Conservation (phyloP, 768 basidiomycete genomes). For the Pleurotus pulmonarius region DNA sequence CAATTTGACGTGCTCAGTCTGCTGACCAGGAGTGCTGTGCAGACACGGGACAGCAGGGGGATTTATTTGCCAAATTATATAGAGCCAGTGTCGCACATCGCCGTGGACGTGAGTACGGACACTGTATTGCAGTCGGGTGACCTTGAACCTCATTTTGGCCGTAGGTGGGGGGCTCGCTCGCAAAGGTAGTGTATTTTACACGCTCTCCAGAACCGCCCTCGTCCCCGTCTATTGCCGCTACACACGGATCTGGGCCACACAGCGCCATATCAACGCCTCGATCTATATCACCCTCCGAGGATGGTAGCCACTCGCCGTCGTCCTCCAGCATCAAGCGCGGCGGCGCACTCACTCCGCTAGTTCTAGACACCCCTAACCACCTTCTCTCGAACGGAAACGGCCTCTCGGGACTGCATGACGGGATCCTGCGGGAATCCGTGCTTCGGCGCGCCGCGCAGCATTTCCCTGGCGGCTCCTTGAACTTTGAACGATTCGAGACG, state of each 20-base stretch:
- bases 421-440: constrained; percentile 57
- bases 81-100: constrained; percentile 96
- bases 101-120: constrained; percentile 78
- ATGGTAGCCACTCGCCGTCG: constrained; percentile 19
- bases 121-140: constrained; percentile 7
- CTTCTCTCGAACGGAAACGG: constrained; percentile 19
- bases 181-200: constrained; percentile 98
- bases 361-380: constrained; percentile 47
- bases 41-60: constrained; percentile 92
- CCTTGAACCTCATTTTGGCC: constrained; percentile 10
- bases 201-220: constrained; percentile 85
- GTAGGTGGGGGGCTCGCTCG: constrained; percentile 94
- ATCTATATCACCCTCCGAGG: constrained; percentile 35
- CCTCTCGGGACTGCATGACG: constrained; percentile 34
- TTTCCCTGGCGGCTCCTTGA: constrained; percentile 94
- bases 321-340: constrained; percentile 40
- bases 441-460: constrained; percentile 73
- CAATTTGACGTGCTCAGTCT: constrained; percentile 5
- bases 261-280: constrained; percentile 43
- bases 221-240: constrained; percentile 66
- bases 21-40: constrained; percentile 11
- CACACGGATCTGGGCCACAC: constrained; percentile 48
- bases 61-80: constrained; percentile 98
- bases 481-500: constrained; percentile 97
- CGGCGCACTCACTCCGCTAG: constrained; percentile 81